These are phyloP conservation scores for Talaromyces sp. DNA, from an alignment of 2,329 filamentous ascomycete genomes.

Conservation along the genomic window DNA sequence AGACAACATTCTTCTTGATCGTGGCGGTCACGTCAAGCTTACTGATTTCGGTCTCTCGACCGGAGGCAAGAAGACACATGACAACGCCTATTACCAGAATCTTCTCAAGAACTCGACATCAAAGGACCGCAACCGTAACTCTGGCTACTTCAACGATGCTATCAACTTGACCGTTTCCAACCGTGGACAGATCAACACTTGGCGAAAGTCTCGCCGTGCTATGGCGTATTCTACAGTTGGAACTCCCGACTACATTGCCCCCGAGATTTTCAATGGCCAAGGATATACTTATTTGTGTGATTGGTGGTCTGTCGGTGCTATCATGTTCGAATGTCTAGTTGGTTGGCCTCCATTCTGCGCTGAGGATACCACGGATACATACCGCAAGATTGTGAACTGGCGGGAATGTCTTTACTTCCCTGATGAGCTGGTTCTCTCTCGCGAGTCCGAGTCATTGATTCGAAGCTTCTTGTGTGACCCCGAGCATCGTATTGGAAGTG, in stretches of 20 bases:
- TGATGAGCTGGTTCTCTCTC: slow-evolving; percentile 85
- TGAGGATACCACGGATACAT: slow-evolving; percentile 95
- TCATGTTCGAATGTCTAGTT: slow-evolving; percentile 99
- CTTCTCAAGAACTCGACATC: slow-evolving; percentile 78
- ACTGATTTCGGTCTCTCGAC: slow-evolving; percentile 98
- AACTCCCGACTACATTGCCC: slow-evolving; percentile 97
- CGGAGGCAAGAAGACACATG: slow-evolving; percentile 95
- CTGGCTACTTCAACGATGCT: slow-evolving; percentile 87
- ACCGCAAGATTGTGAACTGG: slow-evolving; percentile 99
- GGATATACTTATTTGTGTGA: slow-evolving; percentile 97
- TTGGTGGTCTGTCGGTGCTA: slow-evolving; percentile 98
- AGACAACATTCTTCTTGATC: slow-evolving; percentile 95
- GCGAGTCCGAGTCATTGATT: slow-evolving; percentile 89
- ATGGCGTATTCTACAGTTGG: slow-evolving; percentile 99
- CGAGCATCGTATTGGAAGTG: slow-evolving; percentile 83
- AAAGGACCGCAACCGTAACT: slow-evolving; percentile 79
- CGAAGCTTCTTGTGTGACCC: slow-evolving; percentile 92
- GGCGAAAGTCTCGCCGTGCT: slow-evolving; percentile 90
- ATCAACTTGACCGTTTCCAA: slow-evolving; percentile 98
- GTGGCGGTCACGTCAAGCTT: slow-evolving; percentile 94
- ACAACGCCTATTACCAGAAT: slow-evolving; percentile 98
- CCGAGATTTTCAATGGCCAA: slow-evolving; percentile 95
- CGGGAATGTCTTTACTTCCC: slow-evolving; percentile 94
- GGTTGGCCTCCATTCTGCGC: slow-evolving; percentile 99
- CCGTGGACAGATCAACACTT: slow-evolving; percentile 96